These are phyloP conservation scores for Rhododendron ferrugineum DNA, from an alignment of 148 eudicot genomes.

Conservation along the genomic window DNA sequence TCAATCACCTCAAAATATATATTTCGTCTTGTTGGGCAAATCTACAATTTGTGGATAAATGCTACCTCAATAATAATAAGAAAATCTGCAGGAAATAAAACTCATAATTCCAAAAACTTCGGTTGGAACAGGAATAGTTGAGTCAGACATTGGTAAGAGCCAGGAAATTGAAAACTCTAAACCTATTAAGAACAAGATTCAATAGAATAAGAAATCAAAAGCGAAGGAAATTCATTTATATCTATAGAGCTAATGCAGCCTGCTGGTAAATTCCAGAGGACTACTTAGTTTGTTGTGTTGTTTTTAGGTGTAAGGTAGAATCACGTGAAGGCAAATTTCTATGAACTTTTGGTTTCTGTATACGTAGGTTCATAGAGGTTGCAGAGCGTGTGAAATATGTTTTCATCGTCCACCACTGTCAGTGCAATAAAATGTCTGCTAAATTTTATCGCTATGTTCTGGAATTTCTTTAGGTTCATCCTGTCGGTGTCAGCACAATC, in stretches of 20 bases:
- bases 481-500: conserved; percentile 20
- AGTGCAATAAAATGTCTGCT: not conserved
- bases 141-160: not conserved
- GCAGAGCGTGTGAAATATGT: not conserved
- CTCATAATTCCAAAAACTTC: not conserved
- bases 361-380: not conserved
- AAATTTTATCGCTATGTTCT: not conserved
- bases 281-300: not conserved
- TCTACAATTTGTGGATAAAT: not conserved
- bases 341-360: not conserved
- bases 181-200: not conserved
- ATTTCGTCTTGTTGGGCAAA: not conserved
- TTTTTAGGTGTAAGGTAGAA: not conserved
- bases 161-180: not conserved
- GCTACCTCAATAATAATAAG: not conserved
- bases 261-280: not conserved
- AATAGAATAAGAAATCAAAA: not conserved
- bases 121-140: not conserved
- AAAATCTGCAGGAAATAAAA: not conserved
- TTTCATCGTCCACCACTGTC: not conserved
- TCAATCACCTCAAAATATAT: not conserved
- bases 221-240: not conserved
- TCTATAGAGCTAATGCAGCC: not conserved
- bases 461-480: conserved; percentile 28
- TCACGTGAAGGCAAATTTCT: not conserved